Percentiles rank a stretch among this genome's conserved stretches.
Conservation (phyloP, 1,139 yeast genomes). For the Spathaspora sp. region DNA sequence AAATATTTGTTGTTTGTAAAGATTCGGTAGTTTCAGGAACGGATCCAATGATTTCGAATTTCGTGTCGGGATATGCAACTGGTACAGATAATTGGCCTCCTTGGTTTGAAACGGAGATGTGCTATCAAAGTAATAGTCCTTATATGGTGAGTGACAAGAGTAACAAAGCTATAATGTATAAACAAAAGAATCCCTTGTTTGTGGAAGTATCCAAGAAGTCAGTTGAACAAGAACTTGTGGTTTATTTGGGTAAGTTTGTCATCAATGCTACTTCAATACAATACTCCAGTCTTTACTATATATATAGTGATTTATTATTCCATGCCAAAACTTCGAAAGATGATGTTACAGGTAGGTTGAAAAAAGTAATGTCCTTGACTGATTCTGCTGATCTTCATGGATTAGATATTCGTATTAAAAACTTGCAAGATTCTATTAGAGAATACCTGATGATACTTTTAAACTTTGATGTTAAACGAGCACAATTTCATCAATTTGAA, state of each 20-base stretch:
- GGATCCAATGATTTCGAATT: conserved; percentile 19
- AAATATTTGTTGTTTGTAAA: conserved; percentile 62
- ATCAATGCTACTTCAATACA: conserved; percentile 73
- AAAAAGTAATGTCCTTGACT: conserved; percentile 65
- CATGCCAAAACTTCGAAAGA: conserved; percentile 65
- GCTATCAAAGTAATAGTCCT: conserved; percentile 60
- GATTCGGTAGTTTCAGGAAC: conserved; percentile 21
- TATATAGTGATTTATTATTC: conserved; percentile 63
- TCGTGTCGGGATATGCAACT: conserved; percentile 27
- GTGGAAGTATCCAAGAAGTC: conserved; percentile 16
- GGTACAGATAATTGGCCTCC: conserved; percentile 67
- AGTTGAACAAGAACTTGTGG: conserved; percentile 29
- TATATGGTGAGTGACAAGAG: conserved; percentile 59
- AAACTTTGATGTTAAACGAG: conserved; percentile 35
- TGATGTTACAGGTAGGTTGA: conserved; percentile 56
- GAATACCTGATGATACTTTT: conserved; percentile 45
- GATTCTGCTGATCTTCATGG: conserved; percentile 64
- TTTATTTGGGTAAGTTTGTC: conserved; percentile 70
- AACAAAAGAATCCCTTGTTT: conserved; percentile 66
- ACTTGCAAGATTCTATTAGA: conserved; percentile 57
- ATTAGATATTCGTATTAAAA: conserved; percentile 50
- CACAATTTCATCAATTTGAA: conserved; percentile 24
- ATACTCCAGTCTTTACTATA: conserved; percentile 63
- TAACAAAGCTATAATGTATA: conserved; percentile 60
- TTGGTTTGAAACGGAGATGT: conserved; percentile 73